A percentile compares a stretch with the other conserved stretches of the same genome.
Evolutionary conservation across 228 moss, liverwort and hornwort species (phyloP).

Genomic region (Sphagnum fallax): DNA sequence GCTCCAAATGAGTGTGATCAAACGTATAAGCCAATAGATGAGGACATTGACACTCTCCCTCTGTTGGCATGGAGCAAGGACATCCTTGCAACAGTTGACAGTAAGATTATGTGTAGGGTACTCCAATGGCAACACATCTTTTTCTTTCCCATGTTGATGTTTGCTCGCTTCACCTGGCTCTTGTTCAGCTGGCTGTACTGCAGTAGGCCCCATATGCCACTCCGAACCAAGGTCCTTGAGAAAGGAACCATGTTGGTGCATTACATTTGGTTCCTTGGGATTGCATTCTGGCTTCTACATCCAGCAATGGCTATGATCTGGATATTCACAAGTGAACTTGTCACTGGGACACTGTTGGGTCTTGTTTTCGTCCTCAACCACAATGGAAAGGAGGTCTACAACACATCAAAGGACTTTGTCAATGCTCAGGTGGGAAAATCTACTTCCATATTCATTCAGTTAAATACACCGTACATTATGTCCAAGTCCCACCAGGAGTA

Average conservation of each 20-base stretch:
- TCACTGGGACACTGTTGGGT: conserved; percentile 69
- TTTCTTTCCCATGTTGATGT: conserved; percentile 69
- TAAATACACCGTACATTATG: too few relatives aligned
- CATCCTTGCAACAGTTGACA: conserved; percentile 79
- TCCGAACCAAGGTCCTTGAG: conserved; percentile 45
- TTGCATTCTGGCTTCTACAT: conserved; percentile 57
- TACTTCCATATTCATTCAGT: too few relatives aligned
- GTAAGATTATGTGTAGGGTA: conserved; percentile 51
- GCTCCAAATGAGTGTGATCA: conserved; percentile 94
- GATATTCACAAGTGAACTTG: conserved; percentile 59
- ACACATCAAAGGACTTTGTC: conserved; percentile 78
- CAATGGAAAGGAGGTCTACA: conserved; percentile 99
- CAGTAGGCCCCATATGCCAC: conserved; percentile 29
- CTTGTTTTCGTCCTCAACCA: conserved; percentile 90
- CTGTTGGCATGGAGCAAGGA: conserved; percentile 95
- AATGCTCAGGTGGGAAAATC: conserved; percentile 47
- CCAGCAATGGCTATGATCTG: conserved; percentile 60
- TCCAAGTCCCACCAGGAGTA: too few relatives aligned
- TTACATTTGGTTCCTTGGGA: conserved; percentile 33
- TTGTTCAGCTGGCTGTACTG: conserved; percentile 66
- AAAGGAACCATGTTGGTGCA: conserved; percentile 49
- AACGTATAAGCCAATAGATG: conserved; percentile 73
- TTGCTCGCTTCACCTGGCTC: conserved; percentile 94
- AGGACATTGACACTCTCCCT: conserved; percentile 92
- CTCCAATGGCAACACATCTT: conserved; percentile 84